Percentiles rank a stretch among this genome's conserved stretches.
These are phyloP conservation scores for Galeopsis tetrahit DNA, from an alignment of 257 asterid species.

Conservation along the genomic window DNA sequence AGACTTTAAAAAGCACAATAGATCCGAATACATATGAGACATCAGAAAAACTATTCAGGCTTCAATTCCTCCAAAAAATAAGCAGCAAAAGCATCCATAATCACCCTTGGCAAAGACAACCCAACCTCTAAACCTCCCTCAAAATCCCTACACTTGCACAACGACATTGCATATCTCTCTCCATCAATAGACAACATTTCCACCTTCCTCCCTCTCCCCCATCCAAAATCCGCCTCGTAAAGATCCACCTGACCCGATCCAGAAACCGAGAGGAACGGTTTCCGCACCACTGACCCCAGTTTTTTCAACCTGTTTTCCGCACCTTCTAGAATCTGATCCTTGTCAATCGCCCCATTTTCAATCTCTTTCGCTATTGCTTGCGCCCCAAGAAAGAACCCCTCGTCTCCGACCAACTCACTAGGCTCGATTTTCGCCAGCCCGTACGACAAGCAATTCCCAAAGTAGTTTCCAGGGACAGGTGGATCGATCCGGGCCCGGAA, in stretches of 20 bases:
- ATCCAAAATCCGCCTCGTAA: conserved; percentile 50
- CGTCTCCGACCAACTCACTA: conserved; percentile 16
- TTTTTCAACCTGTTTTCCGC: conserved; percentile 22
- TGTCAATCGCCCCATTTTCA: conserved; percentile 17
- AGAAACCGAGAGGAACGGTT: conserved; percentile 14
- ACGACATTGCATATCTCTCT: conserved; percentile 26
- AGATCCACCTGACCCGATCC: conserved; percentile 47
- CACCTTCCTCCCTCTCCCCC: conserved; percentile 41
- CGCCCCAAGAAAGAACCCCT: conserved; percentile 40
- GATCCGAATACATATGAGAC: neutral
- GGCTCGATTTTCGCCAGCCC: conserved; percentile 12
- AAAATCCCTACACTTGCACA: conserved; percentile 29
- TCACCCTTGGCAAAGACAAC: conserved; percentile 33
- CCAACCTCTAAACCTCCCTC: conserved; percentile 49
- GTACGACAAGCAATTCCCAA: conserved; percentile 34
- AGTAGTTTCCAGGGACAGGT: conserved; percentile 38
- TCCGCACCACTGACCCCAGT: neutral
- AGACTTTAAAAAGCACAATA: too few species aligned
- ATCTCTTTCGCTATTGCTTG: conserved; percentile 32
- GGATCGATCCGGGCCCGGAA: conserved; percentile 33
- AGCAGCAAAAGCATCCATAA: conserved; percentile 39
- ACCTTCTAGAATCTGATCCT: conserved; percentile 13
- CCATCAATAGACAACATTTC: conserved; percentile 41
- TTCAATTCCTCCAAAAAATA: conserved; percentile 16
- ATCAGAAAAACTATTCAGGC: neutral